These are phyloP conservation scores for Phytopythium vexans DNA, from an alignment of 352 stramenopile genomes.

Conservation along the genomic window DNA sequence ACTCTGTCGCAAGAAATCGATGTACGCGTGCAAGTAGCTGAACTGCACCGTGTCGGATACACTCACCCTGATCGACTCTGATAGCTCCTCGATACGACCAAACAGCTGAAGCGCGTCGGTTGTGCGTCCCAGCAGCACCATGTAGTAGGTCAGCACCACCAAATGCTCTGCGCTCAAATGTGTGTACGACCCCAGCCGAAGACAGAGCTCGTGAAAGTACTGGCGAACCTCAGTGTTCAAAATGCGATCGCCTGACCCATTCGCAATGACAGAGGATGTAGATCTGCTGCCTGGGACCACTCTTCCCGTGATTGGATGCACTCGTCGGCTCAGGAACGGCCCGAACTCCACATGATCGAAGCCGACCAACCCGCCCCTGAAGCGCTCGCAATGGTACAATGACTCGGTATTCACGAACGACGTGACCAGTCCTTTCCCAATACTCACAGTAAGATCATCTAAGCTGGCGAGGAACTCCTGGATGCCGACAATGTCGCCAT, in stretches of 20 bases:
- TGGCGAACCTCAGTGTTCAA: slow-evolving; percentile 32
- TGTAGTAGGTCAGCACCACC: slow-evolving; percentile 45
- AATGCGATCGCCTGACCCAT: slow-evolving; percentile 18
- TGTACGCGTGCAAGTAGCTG: slow-evolving; percentile 58
- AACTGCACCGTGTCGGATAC: slow-evolving; percentile 36
- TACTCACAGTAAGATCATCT: slow-evolving; percentile 8
- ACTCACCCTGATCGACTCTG: neutral
- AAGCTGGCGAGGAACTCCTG: slow-evolving; percentile 24
- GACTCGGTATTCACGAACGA: slow-evolving; percentile 15
- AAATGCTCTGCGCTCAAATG: slow-evolving; percentile 22
- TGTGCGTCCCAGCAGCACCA: slow-evolving; percentile 44
- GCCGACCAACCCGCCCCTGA: slow-evolving; percentile 12
- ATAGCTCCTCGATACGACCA: slow-evolving; percentile 12
- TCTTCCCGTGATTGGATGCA: slow-evolving; percentile 27
- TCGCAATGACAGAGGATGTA: neutral
- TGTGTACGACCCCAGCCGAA: slow-evolving; percentile 26
- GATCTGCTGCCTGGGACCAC: slow-evolving; percentile 7
- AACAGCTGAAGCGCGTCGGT: slow-evolving; percentile 34
- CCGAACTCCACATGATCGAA: slow-evolving; percentile 53
- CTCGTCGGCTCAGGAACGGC: slow-evolving; percentile 36
- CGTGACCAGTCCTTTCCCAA: slow-evolving; percentile 31
- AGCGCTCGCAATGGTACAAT: slow-evolving; percentile 30
- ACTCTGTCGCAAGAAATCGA: slow-evolving; percentile 44
- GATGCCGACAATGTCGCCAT: slow-evolving; percentile 37
- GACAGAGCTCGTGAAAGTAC: slow-evolving; percentile 42